Evolutionary conservation across 2,329 filamentous ascomycete species (phyloP).

Genomic region (Epichloe sibirici): DNA sequence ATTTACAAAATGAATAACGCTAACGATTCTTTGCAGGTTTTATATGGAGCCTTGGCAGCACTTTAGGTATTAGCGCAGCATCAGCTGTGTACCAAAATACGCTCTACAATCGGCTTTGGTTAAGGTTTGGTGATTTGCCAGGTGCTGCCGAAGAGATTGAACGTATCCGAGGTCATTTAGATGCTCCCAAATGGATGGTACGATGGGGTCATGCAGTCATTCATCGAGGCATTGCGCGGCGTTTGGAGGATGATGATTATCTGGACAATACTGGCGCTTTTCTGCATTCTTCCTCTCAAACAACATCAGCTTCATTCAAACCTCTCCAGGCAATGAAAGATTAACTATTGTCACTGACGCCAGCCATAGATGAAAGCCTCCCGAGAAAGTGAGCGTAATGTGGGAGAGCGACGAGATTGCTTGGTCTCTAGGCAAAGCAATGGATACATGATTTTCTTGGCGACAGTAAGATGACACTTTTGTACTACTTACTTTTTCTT

Average conservation of each 20-base stretch:
- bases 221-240: constrained; percentile 61
- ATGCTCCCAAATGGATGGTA: constrained; percentile 60
- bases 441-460: neutral
- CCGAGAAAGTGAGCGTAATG: neutral
- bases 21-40: constrained; percentile 18
- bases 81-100: constrained; percentile 77
- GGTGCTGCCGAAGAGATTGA: constrained; percentile 55
- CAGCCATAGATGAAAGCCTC: neutral
- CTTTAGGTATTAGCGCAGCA: constrained; percentile 40
- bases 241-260: constrained; percentile 62
- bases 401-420: neutral
- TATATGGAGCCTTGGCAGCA: constrained; percentile 31
- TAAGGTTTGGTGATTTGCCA: constrained; percentile 51
- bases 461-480: too few species aligned
- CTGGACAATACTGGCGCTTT: constrained; percentile 45
- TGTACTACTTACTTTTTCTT: too few species aligned
- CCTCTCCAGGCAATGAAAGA: constrained; percentile 27
- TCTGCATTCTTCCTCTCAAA: constrained; percentile 55
- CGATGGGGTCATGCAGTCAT: constrained; percentile 54
- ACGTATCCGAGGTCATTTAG: constrained; percentile 58
- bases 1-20: neutral
- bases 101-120: constrained; percentile 51
- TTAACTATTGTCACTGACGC: neutral
- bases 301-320: constrained; percentile 68
- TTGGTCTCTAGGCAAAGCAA: neutral